Evolutionary conservation across 2,329 filamentous ascomycete species (phyloP).

Genomic region (Xylariales sp.): DNA sequence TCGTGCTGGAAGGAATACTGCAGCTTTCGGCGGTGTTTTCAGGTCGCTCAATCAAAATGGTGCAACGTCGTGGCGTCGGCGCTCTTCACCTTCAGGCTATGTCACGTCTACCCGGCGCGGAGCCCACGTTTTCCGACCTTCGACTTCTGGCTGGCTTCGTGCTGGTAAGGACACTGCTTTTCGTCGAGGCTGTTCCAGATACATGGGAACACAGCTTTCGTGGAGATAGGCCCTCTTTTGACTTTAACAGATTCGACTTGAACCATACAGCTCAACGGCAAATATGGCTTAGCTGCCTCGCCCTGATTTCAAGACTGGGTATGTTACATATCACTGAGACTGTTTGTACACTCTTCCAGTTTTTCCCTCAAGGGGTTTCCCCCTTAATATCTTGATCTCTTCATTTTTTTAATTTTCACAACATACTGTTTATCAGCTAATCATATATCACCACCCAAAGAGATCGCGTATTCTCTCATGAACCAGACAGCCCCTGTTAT

Average conservation of each 20-base stretch:
- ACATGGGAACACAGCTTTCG: constrained; percentile 14
- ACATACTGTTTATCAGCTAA: not conserved
- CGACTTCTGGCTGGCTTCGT: constrained; percentile 11
- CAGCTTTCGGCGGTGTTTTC: constrained; percentile 14
- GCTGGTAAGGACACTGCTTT: constrained; percentile 11
- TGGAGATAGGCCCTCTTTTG: constrained; percentile 4
- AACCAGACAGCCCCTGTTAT: constrained; percentile 7
- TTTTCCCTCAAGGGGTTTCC: not conserved
- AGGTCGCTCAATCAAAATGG: constrained; percentile 1
- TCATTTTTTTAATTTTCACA: not conserved
- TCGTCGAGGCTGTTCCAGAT: constrained; percentile 12
- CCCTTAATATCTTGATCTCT: not conserved
- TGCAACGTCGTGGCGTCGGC: constrained; percentile 11
- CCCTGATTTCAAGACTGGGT: constrained; percentile 15
- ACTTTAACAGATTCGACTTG: constrained; percentile 10
- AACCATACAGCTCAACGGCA: not conserved
- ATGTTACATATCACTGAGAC: constrained; percentile 6
- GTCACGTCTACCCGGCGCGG: constrained; percentile 9
- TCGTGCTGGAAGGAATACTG: constrained; percentile 12
- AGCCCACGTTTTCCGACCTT: constrained; percentile 11
- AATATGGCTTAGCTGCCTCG: constrained; percentile 13
- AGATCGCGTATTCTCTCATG: constrained; percentile 11
- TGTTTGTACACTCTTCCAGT: not conserved
- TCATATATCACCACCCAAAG: constrained; percentile 4
- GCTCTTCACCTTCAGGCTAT: constrained; percentile 13